A percentile compares a stretch with the other conserved stretches of the same genome.
These are phyloP conservation scores for Hypocreales sp. DNA, from an alignment of 2,329 filamentous ascomycete species.

Conservation along the genomic window DNA sequence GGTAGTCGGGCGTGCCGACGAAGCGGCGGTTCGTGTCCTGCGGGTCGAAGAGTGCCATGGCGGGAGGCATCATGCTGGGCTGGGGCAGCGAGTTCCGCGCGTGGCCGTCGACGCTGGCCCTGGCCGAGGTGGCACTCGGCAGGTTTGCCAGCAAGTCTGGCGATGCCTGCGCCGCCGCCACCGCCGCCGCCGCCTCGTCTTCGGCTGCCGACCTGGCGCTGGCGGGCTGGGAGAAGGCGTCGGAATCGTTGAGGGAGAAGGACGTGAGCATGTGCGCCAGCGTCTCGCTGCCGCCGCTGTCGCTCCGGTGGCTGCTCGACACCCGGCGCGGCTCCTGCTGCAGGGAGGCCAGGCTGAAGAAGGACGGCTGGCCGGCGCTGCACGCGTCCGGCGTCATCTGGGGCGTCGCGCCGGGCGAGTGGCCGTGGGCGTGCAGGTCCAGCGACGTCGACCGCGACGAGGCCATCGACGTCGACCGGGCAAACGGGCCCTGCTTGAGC, in stretches of 20 bases:
- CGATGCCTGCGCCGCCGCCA: slow-evolving; percentile 54
- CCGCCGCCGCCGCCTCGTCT: slow-evolving; percentile 58
- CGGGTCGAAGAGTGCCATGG: slow-evolving; percentile 89
- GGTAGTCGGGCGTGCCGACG: slow-evolving; percentile 91
- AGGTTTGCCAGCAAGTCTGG: slow-evolving; percentile 54
- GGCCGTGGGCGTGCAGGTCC: slow-evolving; percentile 57
- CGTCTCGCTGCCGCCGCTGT: slow-evolving; percentile 81
- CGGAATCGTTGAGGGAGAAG: slow-evolving; percentile 56
- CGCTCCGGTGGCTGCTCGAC: slow-evolving; percentile 67
- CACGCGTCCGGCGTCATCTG: slow-evolving; percentile 62
- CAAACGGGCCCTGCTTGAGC: slow-evolving; percentile 83
- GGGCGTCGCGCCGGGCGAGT: slow-evolving; percentile 74
- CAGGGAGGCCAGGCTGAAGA: slow-evolving; percentile 60
- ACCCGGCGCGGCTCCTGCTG: slow-evolving; percentile 48
- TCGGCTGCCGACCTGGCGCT: slow-evolving; percentile 49
- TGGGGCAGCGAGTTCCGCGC: slow-evolving; percentile 22
- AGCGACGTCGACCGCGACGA: slow-evolving; percentile 91
- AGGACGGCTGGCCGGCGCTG: slow-evolving; percentile 68
- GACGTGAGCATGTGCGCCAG: slow-evolving; percentile 69
- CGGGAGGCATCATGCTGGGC: slow-evolving; percentile 67
- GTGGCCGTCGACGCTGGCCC: slow-evolving; percentile 18
- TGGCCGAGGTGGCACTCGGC: slow-evolving; percentile 17
- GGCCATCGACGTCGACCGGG: slow-evolving; percentile 65
- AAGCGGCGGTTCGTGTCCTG: slow-evolving; percentile 87
- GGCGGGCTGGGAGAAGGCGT: slow-evolving; percentile 23